Percentiles rank a stretch among this genome's conserved stretches.
phyloP scores from a whole-genome alignment of 495 filamentous ascomycete species.

The Pyronema domesticum region DNA sequence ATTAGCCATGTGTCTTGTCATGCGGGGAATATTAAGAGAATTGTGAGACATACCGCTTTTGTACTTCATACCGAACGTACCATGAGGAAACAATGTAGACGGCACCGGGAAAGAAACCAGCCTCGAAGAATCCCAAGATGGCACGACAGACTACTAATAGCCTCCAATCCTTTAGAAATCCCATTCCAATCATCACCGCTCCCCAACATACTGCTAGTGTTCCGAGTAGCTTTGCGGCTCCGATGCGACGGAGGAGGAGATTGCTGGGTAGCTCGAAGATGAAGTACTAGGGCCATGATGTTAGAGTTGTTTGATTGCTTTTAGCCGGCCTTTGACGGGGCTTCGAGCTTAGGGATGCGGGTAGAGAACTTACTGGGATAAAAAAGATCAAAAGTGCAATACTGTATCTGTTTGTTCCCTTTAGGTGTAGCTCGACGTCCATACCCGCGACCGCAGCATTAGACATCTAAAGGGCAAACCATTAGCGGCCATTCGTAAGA shows the following conservation, averaged over 20 bases:
- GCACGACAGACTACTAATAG: slow-evolving; percentile 47
- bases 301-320: slow-evolving; percentile 28
- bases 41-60: slow-evolving; percentile 35
- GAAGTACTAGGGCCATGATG: slow-evolving; percentile 26
- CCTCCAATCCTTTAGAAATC: slow-evolving; percentile 43
- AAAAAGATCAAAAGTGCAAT: slow-evolving; percentile 29
- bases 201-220: slow-evolving; percentile 47
- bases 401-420: slow-evolving; percentile 16
- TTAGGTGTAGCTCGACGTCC: slow-evolving; percentile 28
- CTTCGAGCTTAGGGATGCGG: neutral
- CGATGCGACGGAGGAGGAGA: slow-evolving; percentile 44
- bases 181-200: slow-evolving; percentile 50
- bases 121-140: slow-evolving; percentile 50
- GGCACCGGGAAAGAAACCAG: slow-evolving; percentile 52
- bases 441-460: slow-evolving; percentile 42
- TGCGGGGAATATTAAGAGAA: neutral
- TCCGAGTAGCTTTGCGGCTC: slow-evolving; percentile 52
- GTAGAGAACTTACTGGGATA: slow-evolving; percentile 16
- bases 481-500: neutral
- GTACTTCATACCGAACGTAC: slow-evolving; percentile 50
- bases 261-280: slow-evolving; percentile 51
- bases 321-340: neutral
- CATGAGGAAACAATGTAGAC: slow-evolving; percentile 62
- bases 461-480: slow-evolving; percentile 28
- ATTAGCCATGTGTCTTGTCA: neutral